Evolutionary conservation across 129 eudicot genomes (phyloP).

Genomic region (Pseudognaphalium luteoalbum): DNA sequence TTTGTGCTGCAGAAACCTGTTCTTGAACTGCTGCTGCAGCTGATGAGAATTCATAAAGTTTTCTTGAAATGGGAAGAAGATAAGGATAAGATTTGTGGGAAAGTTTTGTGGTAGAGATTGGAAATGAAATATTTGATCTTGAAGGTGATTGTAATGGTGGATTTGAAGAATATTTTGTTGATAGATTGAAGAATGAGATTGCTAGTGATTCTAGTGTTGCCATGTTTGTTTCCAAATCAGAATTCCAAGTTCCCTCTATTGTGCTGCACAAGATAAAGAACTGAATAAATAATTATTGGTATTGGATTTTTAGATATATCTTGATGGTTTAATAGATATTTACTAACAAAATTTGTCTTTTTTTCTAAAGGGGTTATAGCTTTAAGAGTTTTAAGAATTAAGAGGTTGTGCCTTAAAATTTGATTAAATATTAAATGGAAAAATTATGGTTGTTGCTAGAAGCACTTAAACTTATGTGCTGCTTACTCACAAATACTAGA

Average conservation of each 20-base stretch:
- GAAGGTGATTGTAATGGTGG: conserved; percentile 29
- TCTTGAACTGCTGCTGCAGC: conserved; percentile 35
- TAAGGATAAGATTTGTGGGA: conserved; percentile 33
- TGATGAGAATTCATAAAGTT: conserved; percentile 29
- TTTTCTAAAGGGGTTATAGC: too few relatives aligned
- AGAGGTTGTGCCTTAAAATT: too few relatives aligned
- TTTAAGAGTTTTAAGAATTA: too few relatives aligned
- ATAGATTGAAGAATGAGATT: conserved; percentile 38
- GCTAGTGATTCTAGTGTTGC: conserved; percentile 51
- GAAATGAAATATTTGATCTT: conserved; percentile 23
- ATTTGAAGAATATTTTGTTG: conserved; percentile 22
- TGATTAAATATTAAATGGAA: too few relatives aligned
- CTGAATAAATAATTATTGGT: too few relatives aligned
- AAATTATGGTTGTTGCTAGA: too few relatives aligned
- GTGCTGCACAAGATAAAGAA: neutral
- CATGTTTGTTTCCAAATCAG: conserved; percentile 24
- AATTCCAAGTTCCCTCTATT: neutral
- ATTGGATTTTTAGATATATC: too few relatives aligned
- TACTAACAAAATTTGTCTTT: too few relatives aligned
- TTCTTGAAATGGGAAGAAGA: conserved; percentile 34
- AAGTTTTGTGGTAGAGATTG: conserved; percentile 33
- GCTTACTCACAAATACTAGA: too few relatives aligned
- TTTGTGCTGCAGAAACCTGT: conserved; percentile 16
- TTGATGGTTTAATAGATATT: too few relatives aligned
- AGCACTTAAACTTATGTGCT: too few relatives aligned